A percentile compares a stretch with the other conserved stretches of the same genome.
Conservation (phyloP, 2,329 filamentous ascomycete genomes). For the Amesomyces nigricolor region DNA sequence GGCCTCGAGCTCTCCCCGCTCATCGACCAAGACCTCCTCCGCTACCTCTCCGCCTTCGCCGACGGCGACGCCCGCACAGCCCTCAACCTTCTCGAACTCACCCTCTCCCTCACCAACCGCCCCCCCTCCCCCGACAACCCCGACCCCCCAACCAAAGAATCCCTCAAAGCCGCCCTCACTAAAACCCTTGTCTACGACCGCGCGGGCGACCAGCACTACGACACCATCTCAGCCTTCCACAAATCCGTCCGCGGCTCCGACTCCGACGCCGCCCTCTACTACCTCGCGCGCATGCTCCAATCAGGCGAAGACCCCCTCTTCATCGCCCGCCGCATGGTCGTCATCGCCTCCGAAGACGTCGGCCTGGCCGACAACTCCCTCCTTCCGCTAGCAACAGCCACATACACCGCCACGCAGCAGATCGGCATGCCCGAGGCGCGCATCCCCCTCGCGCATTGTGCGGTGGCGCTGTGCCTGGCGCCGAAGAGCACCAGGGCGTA, state of each 20-base stretch:
- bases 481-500: slow-evolving; percentile 87
- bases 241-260: slow-evolving; percentile 88
- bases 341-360: slow-evolving; percentile 91
- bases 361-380: slow-evolving; percentile 83
- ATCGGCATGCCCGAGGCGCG: slow-evolving; percentile 93
- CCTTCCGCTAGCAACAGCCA: slow-evolving; percentile 75
- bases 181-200: slow-evolving; percentile 94
- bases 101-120: slow-evolving; percentile 62
- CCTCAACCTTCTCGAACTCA: slow-evolving; percentile 85
- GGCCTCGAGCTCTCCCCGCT: slow-evolving; percentile 42
- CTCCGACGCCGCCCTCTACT: slow-evolving; percentile 85
- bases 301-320: slow-evolving; percentile 91
- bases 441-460: slow-evolving; percentile 83
- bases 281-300: slow-evolving; percentile 90
- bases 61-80: slow-evolving; percentile 92
- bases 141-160: slow-evolving; percentile 61
- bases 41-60: slow-evolving; percentile 77
- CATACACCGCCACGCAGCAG: slow-evolving; percentile 84
- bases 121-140: slow-evolving; percentile 15
- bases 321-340: slow-evolving; percentile 85
- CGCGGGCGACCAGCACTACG: slow-evolving; percentile 93
- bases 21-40: slow-evolving; percentile 69
- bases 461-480: slow-evolving; percentile 72
- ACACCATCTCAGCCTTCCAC: slow-evolving; percentile 95
- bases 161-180: slow-evolving; percentile 76